These are phyloP conservation scores for Schizothecium vesticola DNA, from an alignment of 495 filamentous ascomycete species.

Conservation along the genomic window DNA sequence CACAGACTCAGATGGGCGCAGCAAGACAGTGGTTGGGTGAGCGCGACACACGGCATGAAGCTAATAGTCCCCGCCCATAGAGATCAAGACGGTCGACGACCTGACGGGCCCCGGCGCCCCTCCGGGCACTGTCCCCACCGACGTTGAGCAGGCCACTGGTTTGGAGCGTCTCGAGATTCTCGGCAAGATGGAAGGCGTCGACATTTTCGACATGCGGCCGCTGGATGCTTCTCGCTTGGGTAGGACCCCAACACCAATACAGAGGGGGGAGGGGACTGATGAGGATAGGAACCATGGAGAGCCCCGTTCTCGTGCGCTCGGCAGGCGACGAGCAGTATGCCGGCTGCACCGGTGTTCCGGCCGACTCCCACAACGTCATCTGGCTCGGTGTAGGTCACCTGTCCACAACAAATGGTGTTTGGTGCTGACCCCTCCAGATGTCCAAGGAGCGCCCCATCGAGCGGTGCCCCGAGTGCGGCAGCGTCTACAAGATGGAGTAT, in stretches of 20 bases:
- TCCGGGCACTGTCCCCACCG: conserved; percentile 81
- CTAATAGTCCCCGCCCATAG: conserved; percentile 46
- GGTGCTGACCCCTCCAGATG: conserved; percentile 47
- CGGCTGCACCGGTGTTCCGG: conserved; percentile 92
- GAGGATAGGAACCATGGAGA: conserved; percentile 68
- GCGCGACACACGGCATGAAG: not conserved
- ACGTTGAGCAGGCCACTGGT: conserved; percentile 91
- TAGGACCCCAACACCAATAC: conserved; percentile 38
- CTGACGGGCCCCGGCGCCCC: conserved; percentile 76
- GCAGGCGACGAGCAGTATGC: conserved; percentile 94
- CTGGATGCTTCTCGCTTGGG: conserved; percentile 71
- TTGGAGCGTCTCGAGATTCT: conserved; percentile 97
- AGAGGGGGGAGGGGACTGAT: not conserved
- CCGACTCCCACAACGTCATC: conserved; percentile 80
- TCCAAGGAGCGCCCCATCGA: conserved; percentile 84
- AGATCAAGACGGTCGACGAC: conserved; percentile 75
- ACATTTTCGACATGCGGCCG: conserved; percentile 97
- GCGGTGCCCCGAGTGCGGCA: conserved; percentile 93
- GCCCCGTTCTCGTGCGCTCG: conserved; percentile 85
- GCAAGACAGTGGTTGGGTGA: not conserved
- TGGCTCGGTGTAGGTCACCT: conserved; percentile 73
- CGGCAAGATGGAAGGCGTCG: conserved; percentile 98
- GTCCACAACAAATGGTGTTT: not conserved
- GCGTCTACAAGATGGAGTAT: conserved; percentile 95
- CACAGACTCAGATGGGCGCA: not conserved